Conservation (phyloP, 2,329 filamentous ascomycete species). For the Aureobasidium sp. region DNA sequence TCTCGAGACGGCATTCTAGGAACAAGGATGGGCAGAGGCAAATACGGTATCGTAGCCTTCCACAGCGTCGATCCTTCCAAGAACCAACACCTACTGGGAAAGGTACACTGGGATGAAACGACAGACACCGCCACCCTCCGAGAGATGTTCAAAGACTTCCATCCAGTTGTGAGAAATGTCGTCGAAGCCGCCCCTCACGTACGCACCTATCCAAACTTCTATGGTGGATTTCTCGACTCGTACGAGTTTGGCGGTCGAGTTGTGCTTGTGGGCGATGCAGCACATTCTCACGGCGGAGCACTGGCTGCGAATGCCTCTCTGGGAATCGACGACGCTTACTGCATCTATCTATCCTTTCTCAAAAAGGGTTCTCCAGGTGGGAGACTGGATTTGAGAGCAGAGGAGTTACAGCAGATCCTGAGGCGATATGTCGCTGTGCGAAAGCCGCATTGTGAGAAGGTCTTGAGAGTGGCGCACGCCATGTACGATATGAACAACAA, state of each 20-base stretch:
- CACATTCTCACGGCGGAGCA: constrained; percentile 32
- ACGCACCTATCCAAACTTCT: constrained; percentile 30
- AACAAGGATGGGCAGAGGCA: constrained; percentile 20
- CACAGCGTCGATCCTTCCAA: neutral
- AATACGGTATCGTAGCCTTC: constrained; percentile 27
- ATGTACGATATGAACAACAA: constrained; percentile 18
- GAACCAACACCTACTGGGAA: neutral
- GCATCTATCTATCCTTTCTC: neutral
- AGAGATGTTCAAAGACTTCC: neutral
- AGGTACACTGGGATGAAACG: neutral
- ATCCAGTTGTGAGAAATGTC: constrained; percentile 26
- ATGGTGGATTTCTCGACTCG: constrained; percentile 22
- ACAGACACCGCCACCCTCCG: constrained; percentile 16
- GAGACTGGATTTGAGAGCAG: neutral
- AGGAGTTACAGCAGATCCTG: constrained; percentile 17
- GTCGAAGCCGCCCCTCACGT: constrained; percentile 26
- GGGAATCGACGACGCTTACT: constrained; percentile 32
- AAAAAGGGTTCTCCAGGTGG: neutral
- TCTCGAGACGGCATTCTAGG: constrained; percentile 22
- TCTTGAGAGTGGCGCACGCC: constrained; percentile 20
- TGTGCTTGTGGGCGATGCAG: constrained; percentile 31
- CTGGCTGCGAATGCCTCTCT: constrained; percentile 32
- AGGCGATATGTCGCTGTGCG: constrained; percentile 28
- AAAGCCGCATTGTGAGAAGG: constrained; percentile 28
- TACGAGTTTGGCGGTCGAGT: constrained; percentile 26